These are phyloP conservation scores for Gossypium davidsonii DNA, from an alignment of 441 rosid genomes.

Conservation along the genomic window DNA sequence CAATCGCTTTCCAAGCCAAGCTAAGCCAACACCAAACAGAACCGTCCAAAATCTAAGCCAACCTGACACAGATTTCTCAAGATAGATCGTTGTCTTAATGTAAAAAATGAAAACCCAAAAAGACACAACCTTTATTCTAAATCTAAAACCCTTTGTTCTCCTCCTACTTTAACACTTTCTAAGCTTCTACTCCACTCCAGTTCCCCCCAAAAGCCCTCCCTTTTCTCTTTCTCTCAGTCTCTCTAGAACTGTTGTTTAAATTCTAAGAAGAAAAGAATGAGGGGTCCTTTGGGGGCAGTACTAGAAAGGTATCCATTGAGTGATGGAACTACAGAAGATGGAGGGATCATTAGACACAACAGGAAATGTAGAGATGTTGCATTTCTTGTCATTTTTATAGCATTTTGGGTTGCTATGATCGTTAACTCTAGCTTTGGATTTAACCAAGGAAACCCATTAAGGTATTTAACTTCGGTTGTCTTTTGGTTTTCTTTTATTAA, in stretches of 20 bases:
- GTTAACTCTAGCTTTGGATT: conserved; percentile 98
- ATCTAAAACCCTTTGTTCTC: conserved; percentile 18
- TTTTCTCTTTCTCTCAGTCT: neutral
- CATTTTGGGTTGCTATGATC: conserved; percentile 96
- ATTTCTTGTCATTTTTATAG: conserved; percentile 70
- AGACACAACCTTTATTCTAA: conserved; percentile 24
- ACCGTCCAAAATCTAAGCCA: neutral
- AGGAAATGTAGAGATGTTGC: conserved; percentile 89
- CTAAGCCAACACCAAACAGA: neutral
- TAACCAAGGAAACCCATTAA: conserved; percentile 81
- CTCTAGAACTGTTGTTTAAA: neutral
- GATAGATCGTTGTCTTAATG: conserved; percentile 28
- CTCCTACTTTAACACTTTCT: conserved; percentile 17
- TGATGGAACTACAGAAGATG: conserved; percentile 67
- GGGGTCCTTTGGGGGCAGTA: conserved; percentile 86
- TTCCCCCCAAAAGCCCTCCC: conserved; percentile 1
- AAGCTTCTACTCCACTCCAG: conserved; percentile 24
- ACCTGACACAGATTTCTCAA: conserved; percentile 13
- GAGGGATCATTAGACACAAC: conserved; percentile 80
- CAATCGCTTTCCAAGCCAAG: neutral
- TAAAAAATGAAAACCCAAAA: neutral
- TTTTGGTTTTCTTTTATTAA: neutral
- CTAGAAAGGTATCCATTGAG: conserved; percentile 86
- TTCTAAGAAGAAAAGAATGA: conserved; percentile 33
- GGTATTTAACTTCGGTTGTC: conserved; percentile 29